Conservation (phyloP, 257 asterid genomes). For the Pogostemon cablin region DNA sequence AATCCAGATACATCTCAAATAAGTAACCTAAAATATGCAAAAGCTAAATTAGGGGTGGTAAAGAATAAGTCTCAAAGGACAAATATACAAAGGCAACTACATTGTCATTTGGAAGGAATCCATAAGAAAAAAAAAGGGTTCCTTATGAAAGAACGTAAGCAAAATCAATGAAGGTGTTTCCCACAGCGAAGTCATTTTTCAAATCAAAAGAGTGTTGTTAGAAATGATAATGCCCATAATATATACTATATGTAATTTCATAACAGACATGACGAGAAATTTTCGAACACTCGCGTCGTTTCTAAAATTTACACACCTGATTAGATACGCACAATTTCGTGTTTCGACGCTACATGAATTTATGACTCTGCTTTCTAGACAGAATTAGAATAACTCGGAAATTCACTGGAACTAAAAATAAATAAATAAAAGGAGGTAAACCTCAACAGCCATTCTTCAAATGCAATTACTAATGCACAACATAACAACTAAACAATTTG, state of each 20-base stretch:
- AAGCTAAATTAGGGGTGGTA: constrained; percentile 24
- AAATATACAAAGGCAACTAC: constrained; percentile 1
- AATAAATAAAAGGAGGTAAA: background rate
- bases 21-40: constrained; percentile 67
- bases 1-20: constrained; percentile 83
- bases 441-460: constrained; percentile 19
- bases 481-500: background rate
- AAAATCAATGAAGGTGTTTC: background rate
- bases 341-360: background rate
- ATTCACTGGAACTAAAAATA: background rate
- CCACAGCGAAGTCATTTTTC: background rate
- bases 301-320: too few relatives aligned
- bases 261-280: too few relatives aligned
- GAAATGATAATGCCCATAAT: too few relatives aligned
- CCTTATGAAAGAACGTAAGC: background rate
- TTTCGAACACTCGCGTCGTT: too few relatives aligned
- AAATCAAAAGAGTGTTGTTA: too few relatives aligned
- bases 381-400: background rate
- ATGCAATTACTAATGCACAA: constrained; percentile 20
- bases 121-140: background rate
- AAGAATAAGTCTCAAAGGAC: constrained; percentile 2
- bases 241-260: too few relatives aligned
- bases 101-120: background rate
- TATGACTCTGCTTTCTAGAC: constrained; percentile 10
- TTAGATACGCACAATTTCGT: too few relatives aligned